Percentiles rank a stretch among this genome's conserved stretches.
Evolutionary conservation across 225 moss, liverwort and hornwort genomes (phyloP).

Genomic region (Marchantia polymorpha): DNA sequence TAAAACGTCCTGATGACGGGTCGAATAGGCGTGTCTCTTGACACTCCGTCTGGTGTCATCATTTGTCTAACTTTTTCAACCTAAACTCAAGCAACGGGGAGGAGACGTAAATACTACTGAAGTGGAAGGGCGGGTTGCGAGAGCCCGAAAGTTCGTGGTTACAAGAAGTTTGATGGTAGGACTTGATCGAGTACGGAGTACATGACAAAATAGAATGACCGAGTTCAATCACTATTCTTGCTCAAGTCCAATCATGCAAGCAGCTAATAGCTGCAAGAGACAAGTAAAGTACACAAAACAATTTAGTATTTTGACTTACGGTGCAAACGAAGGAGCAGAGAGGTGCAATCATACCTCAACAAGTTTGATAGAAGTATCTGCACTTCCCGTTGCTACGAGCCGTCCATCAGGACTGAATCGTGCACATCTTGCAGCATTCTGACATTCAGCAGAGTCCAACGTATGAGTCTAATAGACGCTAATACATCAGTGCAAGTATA

Average conservation of each 20-base stretch:
- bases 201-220: too few relatives aligned
- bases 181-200: too few relatives aligned
- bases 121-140: too few relatives aligned
- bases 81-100: conserved; percentile 15
- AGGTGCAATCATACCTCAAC: conserved; percentile 51
- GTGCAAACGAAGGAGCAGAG: neutral
- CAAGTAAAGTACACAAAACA: neutral
- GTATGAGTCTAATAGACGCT: neutral
- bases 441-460: neutral
- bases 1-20: conserved; percentile 96
- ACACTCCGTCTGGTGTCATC: conserved; percentile 71
- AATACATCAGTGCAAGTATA: neutral
- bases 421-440: conserved; percentile 93
- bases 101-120: neutral
- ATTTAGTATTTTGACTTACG: neutral
- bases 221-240: neutral
- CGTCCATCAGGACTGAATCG: conserved; percentile 95
- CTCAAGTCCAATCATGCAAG: neutral
- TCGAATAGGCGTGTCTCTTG: conserved; percentile 67
- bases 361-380: conserved; percentile 85
- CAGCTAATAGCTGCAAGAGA: neutral
- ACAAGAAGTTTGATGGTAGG: too few relatives aligned
- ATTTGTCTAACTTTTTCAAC: conserved; percentile 94
- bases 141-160: too few relatives aligned
- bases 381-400: conserved; percentile 88